Conservation (phyloP, 202 grass and related monocot species). For the Carex sylvatica region DNA sequence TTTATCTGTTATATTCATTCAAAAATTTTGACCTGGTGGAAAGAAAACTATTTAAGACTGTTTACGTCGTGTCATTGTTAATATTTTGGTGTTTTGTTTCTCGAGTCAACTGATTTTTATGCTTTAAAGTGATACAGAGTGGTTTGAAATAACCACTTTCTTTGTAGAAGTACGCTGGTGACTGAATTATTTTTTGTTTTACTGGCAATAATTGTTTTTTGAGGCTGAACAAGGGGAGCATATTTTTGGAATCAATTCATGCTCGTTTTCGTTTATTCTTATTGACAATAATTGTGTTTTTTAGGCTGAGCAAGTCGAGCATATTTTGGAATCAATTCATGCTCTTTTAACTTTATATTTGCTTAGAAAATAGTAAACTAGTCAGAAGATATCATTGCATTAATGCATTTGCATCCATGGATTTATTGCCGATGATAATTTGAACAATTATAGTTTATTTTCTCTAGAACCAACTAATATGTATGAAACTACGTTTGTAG, state of each 20-base stretch:
- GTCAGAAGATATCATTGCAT: not conserved
- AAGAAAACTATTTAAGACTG: conserved; percentile 31
- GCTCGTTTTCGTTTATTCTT: not conserved
- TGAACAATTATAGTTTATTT: not conserved
- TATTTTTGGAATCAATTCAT: not conserved
- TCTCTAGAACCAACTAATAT: not conserved
- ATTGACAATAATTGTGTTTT: too few relatives aligned
- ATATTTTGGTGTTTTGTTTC: conserved; percentile 5
- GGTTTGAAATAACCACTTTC: not conserved
- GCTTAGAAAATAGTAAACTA: not conserved
- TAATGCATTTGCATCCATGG: not conserved
- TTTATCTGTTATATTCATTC: conserved; percentile 48
- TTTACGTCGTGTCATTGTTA: conserved; percentile 8
- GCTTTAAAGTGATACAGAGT: not conserved
- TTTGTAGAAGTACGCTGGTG: not conserved
- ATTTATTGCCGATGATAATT: not conserved
- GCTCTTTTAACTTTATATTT: too few relatives aligned
- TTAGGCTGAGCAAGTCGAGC: too few relatives aligned
- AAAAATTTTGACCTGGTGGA: conserved; percentile 58
- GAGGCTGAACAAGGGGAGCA: not conserved
- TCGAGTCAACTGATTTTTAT: not conserved
- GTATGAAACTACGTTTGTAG: not conserved
- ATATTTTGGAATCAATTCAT: too few relatives aligned
- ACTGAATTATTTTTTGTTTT: not conserved
- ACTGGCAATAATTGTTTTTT: not conserved